Evolutionary conservation across 2,329 filamentous ascomycete genomes (phyloP).

Genomic region (Pseudocercospora eumusae): DNA sequence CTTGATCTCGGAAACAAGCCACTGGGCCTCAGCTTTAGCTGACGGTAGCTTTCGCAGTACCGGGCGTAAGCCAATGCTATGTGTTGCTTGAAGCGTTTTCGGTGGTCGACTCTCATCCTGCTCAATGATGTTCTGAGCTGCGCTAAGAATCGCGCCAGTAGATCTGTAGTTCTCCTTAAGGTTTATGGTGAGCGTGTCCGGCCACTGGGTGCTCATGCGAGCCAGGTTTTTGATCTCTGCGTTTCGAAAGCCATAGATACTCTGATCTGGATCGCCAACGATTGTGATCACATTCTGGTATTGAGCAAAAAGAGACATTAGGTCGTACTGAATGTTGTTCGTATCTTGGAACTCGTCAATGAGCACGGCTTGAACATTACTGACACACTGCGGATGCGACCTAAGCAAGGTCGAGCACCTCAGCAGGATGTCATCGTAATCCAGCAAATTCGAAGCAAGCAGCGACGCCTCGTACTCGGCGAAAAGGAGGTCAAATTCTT

Average conservation of each 20-base stretch:
- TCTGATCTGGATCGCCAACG: conserved; percentile 95
- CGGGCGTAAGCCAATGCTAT: conserved; percentile 75
- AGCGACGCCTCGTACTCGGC: conserved; percentile 77
- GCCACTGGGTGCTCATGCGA: conserved; percentile 74
- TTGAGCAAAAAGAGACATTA: conserved; percentile 86
- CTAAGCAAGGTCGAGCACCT: conserved; percentile 78
- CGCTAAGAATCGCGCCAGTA: conserved; percentile 76
- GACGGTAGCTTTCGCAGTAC: conserved; percentile 75
- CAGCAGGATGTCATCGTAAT: conserved; percentile 91
- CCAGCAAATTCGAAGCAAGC: conserved; percentile 74
- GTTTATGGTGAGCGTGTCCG: conserved; percentile 76
- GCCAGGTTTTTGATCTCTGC: conserved; percentile 88
- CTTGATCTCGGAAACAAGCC: conserved; percentile 83
- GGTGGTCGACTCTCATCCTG: conserved; percentile 80
- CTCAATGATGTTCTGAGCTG: conserved; percentile 83
- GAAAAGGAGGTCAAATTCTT: conserved; percentile 69
- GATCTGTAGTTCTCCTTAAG: conserved; percentile 95
- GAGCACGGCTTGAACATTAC: conserved; percentile 84
- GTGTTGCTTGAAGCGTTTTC: conserved; percentile 77
- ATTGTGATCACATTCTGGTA: conserved; percentile 77
- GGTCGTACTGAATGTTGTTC: conserved; percentile 89
- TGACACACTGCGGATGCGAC: conserved; percentile 74
- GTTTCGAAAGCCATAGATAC: conserved; percentile 93
- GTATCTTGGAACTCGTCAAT: conserved; percentile 99
- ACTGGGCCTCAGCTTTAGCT: conserved; percentile 74